Percentiles rank a stretch among this genome's conserved stretches.
phyloP scores from a whole-genome alignment of 2,329 filamentous ascomycete species.

The Alternaria triticimaculans region DNA sequence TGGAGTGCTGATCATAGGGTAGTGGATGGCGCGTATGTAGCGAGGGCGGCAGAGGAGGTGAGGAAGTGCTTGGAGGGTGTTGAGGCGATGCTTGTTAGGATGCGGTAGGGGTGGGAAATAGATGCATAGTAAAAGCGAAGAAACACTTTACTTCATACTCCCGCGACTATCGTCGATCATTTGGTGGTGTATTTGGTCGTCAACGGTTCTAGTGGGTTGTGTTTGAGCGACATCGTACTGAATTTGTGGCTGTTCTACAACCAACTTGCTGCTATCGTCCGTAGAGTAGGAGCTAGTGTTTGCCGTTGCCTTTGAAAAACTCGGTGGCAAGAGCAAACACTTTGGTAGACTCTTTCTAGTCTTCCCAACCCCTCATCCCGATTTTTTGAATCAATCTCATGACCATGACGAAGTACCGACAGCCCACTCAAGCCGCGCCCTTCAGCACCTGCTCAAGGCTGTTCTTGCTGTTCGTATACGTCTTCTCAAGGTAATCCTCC shows the following conservation, averaged over 20 bases:
- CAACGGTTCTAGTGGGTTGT: background rate
- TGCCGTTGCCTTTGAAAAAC: background rate
- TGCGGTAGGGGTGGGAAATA: slow-evolving; percentile 16
- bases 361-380: background rate
- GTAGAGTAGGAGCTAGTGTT: background rate
- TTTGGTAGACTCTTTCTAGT: background rate
- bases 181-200: background rate
- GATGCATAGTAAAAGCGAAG: background rate
- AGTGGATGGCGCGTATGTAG: slow-evolving; percentile 93
- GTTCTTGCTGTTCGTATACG: slow-evolving; percentile 89
- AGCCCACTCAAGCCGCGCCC: slow-evolving; percentile 31
- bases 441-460: slow-evolving; percentile 89
- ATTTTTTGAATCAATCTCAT: background rate
- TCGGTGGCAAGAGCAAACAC: background rate
- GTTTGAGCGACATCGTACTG: background rate
- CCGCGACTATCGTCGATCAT: background rate
- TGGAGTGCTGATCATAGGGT: slow-evolving; percentile 97
- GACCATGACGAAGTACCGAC: background rate
- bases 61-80: slow-evolving; percentile 81
- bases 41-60: slow-evolving; percentile 84
- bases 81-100: slow-evolving; percentile 81
- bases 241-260: background rate
- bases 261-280: background rate
- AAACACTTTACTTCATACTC: background rate
- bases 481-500: slow-evolving; percentile 91